Evolutionary conservation across 2,329 filamentous ascomycete genomes (phyloP).

Genomic region (Onygenales sp.): DNA sequence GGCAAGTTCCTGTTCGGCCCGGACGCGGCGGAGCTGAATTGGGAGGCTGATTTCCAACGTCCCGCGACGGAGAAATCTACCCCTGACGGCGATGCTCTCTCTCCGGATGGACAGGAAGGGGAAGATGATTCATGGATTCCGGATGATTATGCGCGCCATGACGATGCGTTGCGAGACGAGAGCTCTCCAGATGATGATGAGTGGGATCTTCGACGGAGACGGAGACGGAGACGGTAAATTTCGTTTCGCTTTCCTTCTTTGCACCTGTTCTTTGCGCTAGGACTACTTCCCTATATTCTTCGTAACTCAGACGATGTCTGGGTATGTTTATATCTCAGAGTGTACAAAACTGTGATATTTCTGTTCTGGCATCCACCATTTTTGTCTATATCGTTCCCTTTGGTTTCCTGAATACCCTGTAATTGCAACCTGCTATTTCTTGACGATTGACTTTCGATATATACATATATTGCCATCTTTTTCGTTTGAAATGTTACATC

Average conservation of each 20-base stretch:
- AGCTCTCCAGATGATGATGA: neutral
- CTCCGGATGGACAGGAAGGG: neutral
- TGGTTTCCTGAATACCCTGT: no score
- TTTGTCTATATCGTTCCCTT: no score
- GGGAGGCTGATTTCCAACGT: constrained; percentile 8
- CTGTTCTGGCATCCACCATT: no score
- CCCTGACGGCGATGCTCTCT: neutral
- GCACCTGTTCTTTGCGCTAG: neutral
- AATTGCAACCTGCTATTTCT: no score
- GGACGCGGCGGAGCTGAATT: constrained; percentile 3
- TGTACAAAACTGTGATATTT: no score
- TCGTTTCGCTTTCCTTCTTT: neutral
- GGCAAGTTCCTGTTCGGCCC: constrained; percentile 51
- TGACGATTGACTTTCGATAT: no score
- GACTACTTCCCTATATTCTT: neutral
- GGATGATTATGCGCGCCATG: neutral
- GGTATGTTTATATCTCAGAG: no score
- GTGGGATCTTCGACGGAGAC: neutral
- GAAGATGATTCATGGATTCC: constrained; percentile 1
- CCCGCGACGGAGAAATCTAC: neutral
- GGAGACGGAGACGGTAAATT: neutral
- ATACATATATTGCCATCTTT: no score
- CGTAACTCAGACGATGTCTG: no score
- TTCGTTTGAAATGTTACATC: no score
- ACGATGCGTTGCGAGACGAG: neutral